These are phyloP conservation scores for Colletotrichum graminicola DNA, from an alignment of 2,329 filamentous ascomycete genomes.

Conservation along the genomic window DNA sequence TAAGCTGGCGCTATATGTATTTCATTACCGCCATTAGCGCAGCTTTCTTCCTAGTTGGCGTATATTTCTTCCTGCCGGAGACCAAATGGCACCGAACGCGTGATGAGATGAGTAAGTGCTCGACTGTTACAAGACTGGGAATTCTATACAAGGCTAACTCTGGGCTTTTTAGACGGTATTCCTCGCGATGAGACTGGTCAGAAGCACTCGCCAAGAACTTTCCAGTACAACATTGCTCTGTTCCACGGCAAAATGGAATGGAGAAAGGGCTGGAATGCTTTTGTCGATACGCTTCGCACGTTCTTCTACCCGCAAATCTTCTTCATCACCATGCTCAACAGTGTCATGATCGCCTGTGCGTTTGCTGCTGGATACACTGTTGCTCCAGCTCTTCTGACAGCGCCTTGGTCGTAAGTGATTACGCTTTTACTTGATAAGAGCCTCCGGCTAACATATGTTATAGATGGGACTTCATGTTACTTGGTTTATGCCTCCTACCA, in stretches of 20 bases:
- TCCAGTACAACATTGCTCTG: constrained; percentile 49
- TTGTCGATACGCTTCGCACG: constrained; percentile 49
- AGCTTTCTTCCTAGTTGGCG: constrained; percentile 46
- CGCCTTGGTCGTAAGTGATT: constrained; percentile 34
- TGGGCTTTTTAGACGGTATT: constrained; percentile 39
- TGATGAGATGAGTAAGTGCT: constrained; percentile 46
- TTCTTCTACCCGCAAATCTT: constrained; percentile 51
- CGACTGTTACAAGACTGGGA: rapidly evolving
- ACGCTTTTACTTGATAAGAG: rapidly evolving
- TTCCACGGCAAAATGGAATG: constrained; percentile 49
- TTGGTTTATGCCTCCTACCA: constrained; percentile 47
- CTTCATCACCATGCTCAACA: constrained; percentile 50
- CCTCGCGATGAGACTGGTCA: constrained; percentile 41
- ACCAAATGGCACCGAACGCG: constrained; percentile 49
- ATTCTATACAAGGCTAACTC: not conserved
- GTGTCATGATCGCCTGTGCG: constrained; percentile 48
- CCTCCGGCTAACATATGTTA: not conserved
- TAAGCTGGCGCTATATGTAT: constrained; percentile 53
- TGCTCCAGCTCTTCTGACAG: constrained; percentile 32
- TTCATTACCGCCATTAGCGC: constrained; percentile 48
- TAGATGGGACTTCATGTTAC: constrained; percentile 48
- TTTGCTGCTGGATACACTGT: constrained; percentile 47
- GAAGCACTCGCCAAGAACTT: constrained; percentile 44
- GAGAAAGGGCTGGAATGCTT: constrained; percentile 43
- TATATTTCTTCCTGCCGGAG: constrained; percentile 52